Evolutionary conservation across 768 basidiomycete species (phyloP).

Genomic region (Candolleomyces efflorescens): DNA sequence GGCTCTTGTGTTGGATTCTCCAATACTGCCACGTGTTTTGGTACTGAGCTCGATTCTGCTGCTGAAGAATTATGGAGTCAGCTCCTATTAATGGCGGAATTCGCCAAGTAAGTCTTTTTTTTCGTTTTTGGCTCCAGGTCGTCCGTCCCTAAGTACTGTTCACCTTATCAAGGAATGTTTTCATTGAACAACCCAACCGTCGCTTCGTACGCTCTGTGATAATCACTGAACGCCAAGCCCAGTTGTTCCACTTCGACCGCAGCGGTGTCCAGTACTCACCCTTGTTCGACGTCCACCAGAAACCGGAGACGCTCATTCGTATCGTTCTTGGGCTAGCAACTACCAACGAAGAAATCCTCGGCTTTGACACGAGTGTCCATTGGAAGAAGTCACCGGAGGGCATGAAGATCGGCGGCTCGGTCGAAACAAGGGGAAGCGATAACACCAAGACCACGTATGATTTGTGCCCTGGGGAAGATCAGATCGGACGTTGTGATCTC

Average conservation of each 20-base stretch:
- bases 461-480: neutral
- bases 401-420: conserved; percentile 1
- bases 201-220: conserved; percentile 15
- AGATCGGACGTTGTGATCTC: neutral
- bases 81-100: neutral
- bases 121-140: no score
- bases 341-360: conserved; percentile 12
- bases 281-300: conserved; percentile 14
- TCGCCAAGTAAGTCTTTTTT: neutral
- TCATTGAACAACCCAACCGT: conserved; percentile 18
- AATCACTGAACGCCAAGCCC: conserved; percentile 10
- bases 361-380: conserved; percentile 18
- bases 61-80: neutral
- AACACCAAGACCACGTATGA: conserved; percentile 1
- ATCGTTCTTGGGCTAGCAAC: conserved; percentile 18
- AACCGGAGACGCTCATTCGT: conserved; percentile 13
- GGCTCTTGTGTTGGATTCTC: neutral
- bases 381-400: conserved; percentile 9
- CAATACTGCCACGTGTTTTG: neutral
- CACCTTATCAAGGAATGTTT: conserved; percentile 11
- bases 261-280: conserved; percentile 11
- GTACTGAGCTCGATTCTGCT: neutral
- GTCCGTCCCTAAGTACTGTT: no score
- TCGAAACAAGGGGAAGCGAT: neutral
- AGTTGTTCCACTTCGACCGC: conserved; percentile 17